Evolutionary conservation across 2,329 filamentous ascomycete genomes (phyloP).

Genomic region (Botrytis porri): DNA sequence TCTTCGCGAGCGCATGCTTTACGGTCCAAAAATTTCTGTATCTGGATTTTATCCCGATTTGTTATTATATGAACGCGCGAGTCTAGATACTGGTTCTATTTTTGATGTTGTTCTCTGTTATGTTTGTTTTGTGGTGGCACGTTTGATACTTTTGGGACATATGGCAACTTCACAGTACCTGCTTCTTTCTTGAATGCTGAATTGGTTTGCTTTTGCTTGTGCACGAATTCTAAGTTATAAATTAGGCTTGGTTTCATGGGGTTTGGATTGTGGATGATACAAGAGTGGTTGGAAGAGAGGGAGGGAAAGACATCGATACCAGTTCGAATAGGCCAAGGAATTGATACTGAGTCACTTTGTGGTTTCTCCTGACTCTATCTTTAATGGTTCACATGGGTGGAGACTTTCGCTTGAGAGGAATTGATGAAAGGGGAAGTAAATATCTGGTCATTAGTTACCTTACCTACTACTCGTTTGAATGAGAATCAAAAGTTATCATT

Average conservation of each 20-base stretch:
- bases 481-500: slow-evolving; percentile 8
- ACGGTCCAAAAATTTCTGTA: neutral
- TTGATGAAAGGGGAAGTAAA: neutral
- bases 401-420: neutral
- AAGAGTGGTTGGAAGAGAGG: neutral
- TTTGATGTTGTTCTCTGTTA: neutral
- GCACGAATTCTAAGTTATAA: neutral
- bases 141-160: neutral
- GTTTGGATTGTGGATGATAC: neutral
- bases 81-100: neutral
- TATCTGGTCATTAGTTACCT: neutral
- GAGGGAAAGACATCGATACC: neutral
- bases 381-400: neutral
- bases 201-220: neutral
- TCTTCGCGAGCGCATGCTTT: neutral
- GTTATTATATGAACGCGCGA: neutral
- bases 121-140: neutral
- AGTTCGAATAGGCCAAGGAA: neutral
- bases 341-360: neutral
- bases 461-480: neutral
- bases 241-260: neutral
- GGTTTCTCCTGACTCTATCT: neutral
- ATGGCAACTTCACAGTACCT: slow-evolving; percentile 16
- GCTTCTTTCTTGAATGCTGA: neutral
- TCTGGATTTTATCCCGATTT: neutral